Conservation (phyloP, 2,329 filamentous ascomycete genomes). For the Colletotrichum liaoningense region DNA sequence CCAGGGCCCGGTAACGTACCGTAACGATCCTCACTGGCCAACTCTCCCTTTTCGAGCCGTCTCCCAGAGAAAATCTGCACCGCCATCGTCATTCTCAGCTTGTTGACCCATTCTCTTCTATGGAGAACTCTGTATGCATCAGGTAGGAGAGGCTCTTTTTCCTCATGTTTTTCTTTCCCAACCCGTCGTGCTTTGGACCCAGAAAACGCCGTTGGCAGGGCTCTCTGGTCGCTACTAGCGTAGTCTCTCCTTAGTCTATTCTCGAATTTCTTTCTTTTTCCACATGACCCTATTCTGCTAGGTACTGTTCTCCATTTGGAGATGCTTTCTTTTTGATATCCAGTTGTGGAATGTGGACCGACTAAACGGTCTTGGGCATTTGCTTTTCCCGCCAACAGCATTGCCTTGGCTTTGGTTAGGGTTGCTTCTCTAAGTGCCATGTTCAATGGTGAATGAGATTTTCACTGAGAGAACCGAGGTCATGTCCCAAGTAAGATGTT, state of each 20-base stretch:
- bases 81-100: constrained; percentile 2
- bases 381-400: not conserved
- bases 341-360: not conserved
- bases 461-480: not conserved
- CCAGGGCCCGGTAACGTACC: constrained; percentile 9
- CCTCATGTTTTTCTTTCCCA: not conserved
- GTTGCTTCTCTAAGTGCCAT: not conserved
- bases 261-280: constrained; percentile 1
- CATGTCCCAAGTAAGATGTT: not conserved
- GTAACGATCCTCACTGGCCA: constrained; percentile 18
- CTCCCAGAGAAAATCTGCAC: constrained; percentile 21
- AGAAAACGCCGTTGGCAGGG: not conserved
- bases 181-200: not conserved
- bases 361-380: not conserved
- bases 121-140: not conserved
- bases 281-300: not conserved
- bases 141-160: not conserved
- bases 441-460: not conserved
- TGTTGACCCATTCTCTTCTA: not conserved
- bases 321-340: not conserved
- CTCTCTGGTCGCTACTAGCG: not conserved
- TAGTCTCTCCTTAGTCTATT: not conserved
- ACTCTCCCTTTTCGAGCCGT: constrained; percentile 5
- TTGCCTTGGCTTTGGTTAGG: not conserved
- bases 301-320: not conserved